Evolutionary conservation across 2,329 filamentous ascomycete genomes (phyloP).

Genomic region (Lecanicillium sp.): DNA sequence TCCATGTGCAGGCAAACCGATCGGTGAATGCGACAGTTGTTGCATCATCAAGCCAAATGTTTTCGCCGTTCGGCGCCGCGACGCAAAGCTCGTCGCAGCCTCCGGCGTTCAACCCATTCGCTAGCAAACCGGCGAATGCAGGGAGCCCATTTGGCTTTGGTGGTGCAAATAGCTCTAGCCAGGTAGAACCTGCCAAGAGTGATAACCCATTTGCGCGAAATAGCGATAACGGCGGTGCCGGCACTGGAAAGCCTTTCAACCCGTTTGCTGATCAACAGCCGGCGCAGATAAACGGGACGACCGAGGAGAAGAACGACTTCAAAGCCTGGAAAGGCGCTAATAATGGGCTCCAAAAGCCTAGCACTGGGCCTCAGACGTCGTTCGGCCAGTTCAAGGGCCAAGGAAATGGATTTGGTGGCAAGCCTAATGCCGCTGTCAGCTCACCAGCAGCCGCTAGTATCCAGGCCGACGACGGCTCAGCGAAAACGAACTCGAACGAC

Average conservation of each 20-base stretch:
- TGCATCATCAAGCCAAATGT: constrained; percentile 33
- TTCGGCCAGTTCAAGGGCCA: constrained; percentile 1
- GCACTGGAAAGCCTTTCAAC: constrained; percentile 4
- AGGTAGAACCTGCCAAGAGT: constrained; percentile 18
- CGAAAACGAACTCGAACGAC: constrained; percentile 19
- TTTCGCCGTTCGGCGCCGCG: constrained; percentile 27
- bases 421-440: constrained; percentile 11
- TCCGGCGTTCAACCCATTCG: constrained; percentile 25
- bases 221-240: constrained; percentile 18
- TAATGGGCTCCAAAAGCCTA: neutral
- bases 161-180: constrained; percentile 19
- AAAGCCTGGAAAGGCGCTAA: too few species aligned
- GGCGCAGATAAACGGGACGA: neutral
- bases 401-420: constrained; percentile 10
- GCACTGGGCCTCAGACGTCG: neutral
- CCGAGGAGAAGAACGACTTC: constrained; percentile 2
- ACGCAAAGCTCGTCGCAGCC: constrained; percentile 25
- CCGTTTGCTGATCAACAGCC: constrained; percentile 3
- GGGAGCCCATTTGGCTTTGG: constrained; percentile 23
- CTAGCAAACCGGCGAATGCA: constrained; percentile 15
- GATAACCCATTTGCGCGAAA: constrained; percentile 16
- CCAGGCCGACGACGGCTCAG: constrained; percentile 3
- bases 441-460: constrained; percentile 13
- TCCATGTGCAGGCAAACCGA: constrained; percentile 25
- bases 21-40: constrained; percentile 31